Conservation (phyloP, 768 basidiomycete species). For the Mycena venus region DNA sequence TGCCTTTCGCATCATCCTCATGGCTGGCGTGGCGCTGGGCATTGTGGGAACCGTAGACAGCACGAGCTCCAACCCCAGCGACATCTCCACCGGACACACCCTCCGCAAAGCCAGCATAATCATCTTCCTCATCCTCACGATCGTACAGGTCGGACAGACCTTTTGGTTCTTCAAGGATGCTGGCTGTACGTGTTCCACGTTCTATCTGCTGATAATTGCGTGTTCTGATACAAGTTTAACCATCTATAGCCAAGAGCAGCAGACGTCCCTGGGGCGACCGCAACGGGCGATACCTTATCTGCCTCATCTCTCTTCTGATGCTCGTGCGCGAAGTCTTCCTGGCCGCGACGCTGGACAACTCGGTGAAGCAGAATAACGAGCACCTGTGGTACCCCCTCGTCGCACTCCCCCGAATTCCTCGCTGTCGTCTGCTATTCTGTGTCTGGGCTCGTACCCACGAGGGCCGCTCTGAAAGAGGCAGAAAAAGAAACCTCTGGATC, state of each 20-base stretch:
- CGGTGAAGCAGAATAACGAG: constrained; percentile 46
- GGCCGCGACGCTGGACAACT: constrained; percentile 47
- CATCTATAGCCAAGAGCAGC: constrained; percentile 13
- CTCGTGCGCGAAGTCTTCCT: constrained; percentile 55
- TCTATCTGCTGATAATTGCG: background rate
- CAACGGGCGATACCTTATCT: constrained; percentile 47
- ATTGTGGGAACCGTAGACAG: constrained; percentile 44
- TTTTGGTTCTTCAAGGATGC: constrained; percentile 14
- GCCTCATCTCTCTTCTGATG: constrained; percentile 50
- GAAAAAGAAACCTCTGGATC: background rate
- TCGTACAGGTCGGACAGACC: constrained; percentile 47
- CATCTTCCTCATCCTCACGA: constrained; percentile 54
- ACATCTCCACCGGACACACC: constrained; percentile 32
- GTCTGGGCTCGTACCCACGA: constrained; percentile 14
- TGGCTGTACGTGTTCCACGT: constrained; percentile 2
- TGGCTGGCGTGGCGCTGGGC: constrained; percentile 48
- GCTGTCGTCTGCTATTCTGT: constrained; percentile 40
- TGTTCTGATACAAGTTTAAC: background rate
- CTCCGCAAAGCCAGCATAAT: constrained; percentile 49
- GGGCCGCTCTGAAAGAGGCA: background rate
- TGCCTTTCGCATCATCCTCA: constrained; percentile 46
- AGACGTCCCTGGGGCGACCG: constrained; percentile 39
- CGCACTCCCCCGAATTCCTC: constrained; percentile 54
- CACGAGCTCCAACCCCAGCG: constrained; percentile 28
- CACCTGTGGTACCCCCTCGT: constrained; percentile 57